Percentiles rank a stretch among this genome's conserved stretches.
Evolutionary conservation across 164 flowering plant species (phyloP).

Genomic region (Chimonanthus praecox): DNA sequence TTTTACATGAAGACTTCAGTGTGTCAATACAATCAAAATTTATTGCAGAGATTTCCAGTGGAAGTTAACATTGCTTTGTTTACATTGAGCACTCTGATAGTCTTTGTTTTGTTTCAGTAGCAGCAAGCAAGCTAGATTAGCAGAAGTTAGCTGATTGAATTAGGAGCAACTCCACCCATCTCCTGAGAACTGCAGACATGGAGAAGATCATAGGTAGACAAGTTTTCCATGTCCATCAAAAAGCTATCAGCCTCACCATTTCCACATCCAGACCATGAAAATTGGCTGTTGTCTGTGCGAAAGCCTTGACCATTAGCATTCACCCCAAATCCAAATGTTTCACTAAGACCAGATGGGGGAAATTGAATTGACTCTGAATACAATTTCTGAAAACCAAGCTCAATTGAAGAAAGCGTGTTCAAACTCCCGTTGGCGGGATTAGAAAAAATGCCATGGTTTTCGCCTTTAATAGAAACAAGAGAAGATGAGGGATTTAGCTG

Average conservation of each 20-base stretch:
- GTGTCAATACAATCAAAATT: constrained; percentile 3
- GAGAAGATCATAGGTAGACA: constrained; percentile 12
- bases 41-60: background rate
- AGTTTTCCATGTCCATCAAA: constrained; percentile 19
- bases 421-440: background rate
- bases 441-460: constrained; percentile 7
- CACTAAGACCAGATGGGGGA: constrained; percentile 6
- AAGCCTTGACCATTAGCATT: constrained; percentile 8
- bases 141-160: constrained; percentile 6
- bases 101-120: constrained; percentile 1
- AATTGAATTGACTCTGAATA: constrained; percentile 9
- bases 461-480: constrained; percentile 4
- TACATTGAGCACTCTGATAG: constrained; percentile 2
- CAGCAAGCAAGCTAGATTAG: constrained; percentile 4
- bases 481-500: constrained; percentile 7
- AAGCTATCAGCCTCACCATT: constrained; percentile 9
- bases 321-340: constrained; percentile 15
- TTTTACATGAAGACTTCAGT: constrained; percentile 4
- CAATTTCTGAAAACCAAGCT: constrained; percentile 10
- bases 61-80: background rate
- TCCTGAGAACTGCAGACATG: constrained; percentile 13
- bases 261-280: constrained; percentile 15
- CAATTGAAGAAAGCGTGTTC: constrained; percentile 1
- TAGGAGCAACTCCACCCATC: constrained; percentile 10
- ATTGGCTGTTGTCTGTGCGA: constrained; percentile 4